Evolutionary conservation across 768 basidiomycete species (phyloP).

Genomic region (Lactifluus subvellereus): DNA sequence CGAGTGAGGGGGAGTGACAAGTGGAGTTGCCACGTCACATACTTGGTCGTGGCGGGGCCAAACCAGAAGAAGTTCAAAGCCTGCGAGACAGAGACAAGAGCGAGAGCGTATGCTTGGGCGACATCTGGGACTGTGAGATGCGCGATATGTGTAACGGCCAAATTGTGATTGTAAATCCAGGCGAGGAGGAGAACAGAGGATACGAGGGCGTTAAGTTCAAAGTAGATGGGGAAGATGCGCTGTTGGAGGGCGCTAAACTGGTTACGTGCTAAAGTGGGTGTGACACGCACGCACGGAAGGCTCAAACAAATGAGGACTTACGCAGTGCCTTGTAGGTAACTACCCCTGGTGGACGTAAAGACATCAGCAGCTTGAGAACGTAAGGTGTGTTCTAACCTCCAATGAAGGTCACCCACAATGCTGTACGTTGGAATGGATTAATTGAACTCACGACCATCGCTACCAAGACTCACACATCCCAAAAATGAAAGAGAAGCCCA

Average conservation of each 20-base stretch:
- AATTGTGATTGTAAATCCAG: conserved; percentile 55
- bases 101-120: conserved; percentile 56
- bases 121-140: conserved; percentile 53
- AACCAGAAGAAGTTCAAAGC: conserved; percentile 61
- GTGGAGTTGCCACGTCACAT: conserved; percentile 24
- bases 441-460: not conserved
- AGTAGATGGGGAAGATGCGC: conserved; percentile 70
- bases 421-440: conserved; percentile 20
- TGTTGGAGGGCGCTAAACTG: conserved; percentile 73
- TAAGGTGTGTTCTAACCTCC: conserved; percentile 37
- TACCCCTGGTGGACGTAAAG: conserved; percentile 36
- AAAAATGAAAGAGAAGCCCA: conserved; percentile 58
- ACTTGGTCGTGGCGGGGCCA: conserved; percentile 69
- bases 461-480: conserved; percentile 55
- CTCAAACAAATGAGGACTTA: conserved; percentile 31
- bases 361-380: conserved; percentile 16
- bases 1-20: not conserved
- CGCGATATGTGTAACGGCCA: conserved; percentile 43
- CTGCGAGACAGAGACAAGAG: conserved; percentile 42
- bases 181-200: conserved; percentile 49
- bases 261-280: conserved; percentile 45
- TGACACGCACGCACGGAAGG: not conserved
- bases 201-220: conserved; percentile 50
- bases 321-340: conserved; percentile 58
- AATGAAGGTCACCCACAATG: conserved; percentile 63